Evolutionary conservation across 2,329 filamentous ascomycete species (phyloP), one percentile per base, ranked within the genome.

Genomic region (Ploettnerulaceae sp.): DNA sequence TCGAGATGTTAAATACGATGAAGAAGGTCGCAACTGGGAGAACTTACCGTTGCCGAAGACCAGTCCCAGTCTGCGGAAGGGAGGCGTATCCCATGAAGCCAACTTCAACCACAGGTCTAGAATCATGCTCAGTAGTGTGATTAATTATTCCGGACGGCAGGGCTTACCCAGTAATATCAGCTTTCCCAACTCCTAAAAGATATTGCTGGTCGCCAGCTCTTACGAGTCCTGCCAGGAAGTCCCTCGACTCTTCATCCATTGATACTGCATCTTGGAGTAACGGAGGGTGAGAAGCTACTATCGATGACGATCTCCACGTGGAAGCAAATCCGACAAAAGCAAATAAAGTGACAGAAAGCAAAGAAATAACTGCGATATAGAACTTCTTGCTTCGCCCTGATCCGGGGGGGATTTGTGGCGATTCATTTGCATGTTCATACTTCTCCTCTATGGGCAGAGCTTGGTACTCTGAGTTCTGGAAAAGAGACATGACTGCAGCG

Each of bases 21-120:
- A n/a, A 18, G 15, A 35, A 25, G 6, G 12, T 14, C 15, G 18
- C 3, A 26, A 5, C 28, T 31, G 12, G 18, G 17, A 12, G 22
- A 9, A 32, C 26, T 36, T 47, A 50, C 52, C 91, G 79, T 69
- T 96, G 91, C 44, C 89, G 81, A 36, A 97, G 71, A 25, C 91
- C 91, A 7, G 82, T 84, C 37, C 91, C 91, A 24, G 84, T 70
- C 69, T 97, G 91, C 24, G 77, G 75, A 12, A 84, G 71, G 65
- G 89, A 85, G 24, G 90, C 91, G 71, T 96, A 96, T 53, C 90
- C 90, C 74, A 90, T 93, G 61, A 97, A 76, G 60, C 89, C 88
- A 59, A 96, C 75, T 66, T 95, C 89, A 18, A 93, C 89, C n/a
- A 94, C 88, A 0, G 89, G 89, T 2, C 60, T 63, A 36, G 33